These are phyloP conservation scores for Pythium oligandrum DNA, from an alignment of 352 stramenopile genomes.

Conservation along the genomic window DNA sequence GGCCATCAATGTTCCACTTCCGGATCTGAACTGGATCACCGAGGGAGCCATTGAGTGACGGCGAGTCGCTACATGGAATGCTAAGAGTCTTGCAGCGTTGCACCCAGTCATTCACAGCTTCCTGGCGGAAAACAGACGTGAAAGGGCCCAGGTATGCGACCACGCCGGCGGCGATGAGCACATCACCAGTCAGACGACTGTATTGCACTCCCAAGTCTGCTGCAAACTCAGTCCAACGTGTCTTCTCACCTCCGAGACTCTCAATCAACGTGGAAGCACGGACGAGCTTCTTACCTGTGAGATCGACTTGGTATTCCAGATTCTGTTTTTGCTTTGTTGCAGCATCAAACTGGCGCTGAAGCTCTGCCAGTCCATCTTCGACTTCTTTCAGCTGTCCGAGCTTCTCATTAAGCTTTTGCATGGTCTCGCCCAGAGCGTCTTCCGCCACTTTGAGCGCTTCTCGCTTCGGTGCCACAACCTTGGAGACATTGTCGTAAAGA, in stretches of 20 bases:
- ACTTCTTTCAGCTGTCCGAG: constrained; percentile 88
- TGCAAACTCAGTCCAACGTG: constrained; percentile 88
- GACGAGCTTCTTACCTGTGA: constrained; percentile 92
- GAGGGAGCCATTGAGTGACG: constrained; percentile 83
- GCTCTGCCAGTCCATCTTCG: constrained; percentile 82
- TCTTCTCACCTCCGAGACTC: constrained; percentile 90
- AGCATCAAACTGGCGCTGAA: constrained; percentile 86
- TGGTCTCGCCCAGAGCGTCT: constrained; percentile 80
- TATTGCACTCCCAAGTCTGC: constrained; percentile 78
- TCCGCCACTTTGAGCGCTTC: constrained; percentile 85
- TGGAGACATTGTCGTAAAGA: constrained; percentile 91
- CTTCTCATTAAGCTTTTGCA: constrained; percentile 89
- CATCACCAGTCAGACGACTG: constrained; percentile 88
- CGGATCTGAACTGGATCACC: constrained; percentile 90
- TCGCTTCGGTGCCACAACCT: constrained; percentile 91
- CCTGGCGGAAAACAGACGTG: constrained; percentile 82
- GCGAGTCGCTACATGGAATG: constrained; percentile 83
- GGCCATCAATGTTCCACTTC: constrained; percentile 94
- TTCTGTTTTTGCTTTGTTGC: constrained; percentile 90
- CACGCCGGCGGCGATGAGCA: constrained; percentile 89
- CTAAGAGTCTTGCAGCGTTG: constrained; percentile 61
- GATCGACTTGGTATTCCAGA: constrained; percentile 88
- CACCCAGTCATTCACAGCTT: constrained; percentile 80
- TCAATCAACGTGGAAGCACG: constrained; percentile 91
- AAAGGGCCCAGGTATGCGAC: constrained; percentile 93